Conservation (phyloP, 306 rosid species). For the Albizia julibrissin region DNA sequence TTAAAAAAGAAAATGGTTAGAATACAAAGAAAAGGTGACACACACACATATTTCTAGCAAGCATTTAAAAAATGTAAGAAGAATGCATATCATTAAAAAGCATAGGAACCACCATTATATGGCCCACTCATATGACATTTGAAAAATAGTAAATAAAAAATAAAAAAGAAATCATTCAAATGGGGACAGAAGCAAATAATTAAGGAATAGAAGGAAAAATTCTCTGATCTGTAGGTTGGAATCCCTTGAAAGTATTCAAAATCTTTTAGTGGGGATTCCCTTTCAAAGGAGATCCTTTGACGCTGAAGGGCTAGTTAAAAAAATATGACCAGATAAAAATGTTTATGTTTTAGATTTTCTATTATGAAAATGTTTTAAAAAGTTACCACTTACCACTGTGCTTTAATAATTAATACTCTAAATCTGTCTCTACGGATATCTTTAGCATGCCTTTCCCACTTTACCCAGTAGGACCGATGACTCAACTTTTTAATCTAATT, state of each 20-base stretch:
- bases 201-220: background rate
- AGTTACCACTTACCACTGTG: background rate
- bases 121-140: background rate
- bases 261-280: background rate
- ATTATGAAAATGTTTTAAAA: background rate
- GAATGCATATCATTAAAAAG: background rate
- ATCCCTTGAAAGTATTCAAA: background rate
- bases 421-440: too few relatives aligned
- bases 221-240: background rate
- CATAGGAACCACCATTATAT: background rate
- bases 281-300: background rate
- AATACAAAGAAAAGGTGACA: background rate
- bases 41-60: too few relatives aligned
- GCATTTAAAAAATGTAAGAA: background rate
- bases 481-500: background rate
- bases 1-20: background rate
- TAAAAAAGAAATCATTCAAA: background rate
- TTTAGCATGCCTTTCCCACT: background rate
- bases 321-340: background rate
- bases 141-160: background rate
- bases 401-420: background rate
- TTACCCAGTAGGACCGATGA: background rate
- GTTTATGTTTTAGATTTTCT: background rate
- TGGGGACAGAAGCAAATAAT: background rate
- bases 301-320: background rate